Base-by-base conservation (phyloP, 495 filamentous ascomycete species). In the Aspergillus ellipticus region DNA sequence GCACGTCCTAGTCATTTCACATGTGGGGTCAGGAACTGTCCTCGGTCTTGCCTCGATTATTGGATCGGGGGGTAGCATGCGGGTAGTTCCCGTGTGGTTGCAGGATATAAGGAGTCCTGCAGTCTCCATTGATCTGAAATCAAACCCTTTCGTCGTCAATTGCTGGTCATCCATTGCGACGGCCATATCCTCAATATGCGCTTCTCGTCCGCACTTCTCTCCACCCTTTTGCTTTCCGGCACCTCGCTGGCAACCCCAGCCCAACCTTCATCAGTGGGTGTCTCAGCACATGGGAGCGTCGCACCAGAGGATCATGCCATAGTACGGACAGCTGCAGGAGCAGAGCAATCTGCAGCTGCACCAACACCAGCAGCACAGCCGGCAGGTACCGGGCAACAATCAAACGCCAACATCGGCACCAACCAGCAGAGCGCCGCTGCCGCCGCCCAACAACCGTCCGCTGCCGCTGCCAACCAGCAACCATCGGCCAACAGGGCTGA, bases 191-290 rank as follows among this genome's bases (percentile, higher is more conserved):
- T 26, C 57, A 66, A 53, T 19, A 72, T 72, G 66, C 69, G 66
- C 62, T 68, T 72, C 57, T 66, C 66, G 22, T 66, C 66, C 19
- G 53, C 59, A 21, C 39, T 68, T 20, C 16, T 72, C 45, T 75
- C 59, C 49, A 66, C 64, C 33, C 56, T 69, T 33, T 53, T 69
- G 57, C 59, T 69, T n/a, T 72, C 63, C 17, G 58, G 63, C 53
- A 66, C 63, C 29, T 57, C 65, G 37, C 57, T 72, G 47, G 66
- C 69, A 41, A 63, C 60, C 20, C 49, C 59, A 28, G 35, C 57
- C 16, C 62, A 66, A 49, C 51, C 54, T 21, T 59, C 64, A 35
- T 53, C 62, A 39, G 17, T 39, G 24, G 57, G 52, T 60, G 49
- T 53, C 10, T 37, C 55, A 10, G n/a, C 50, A 24, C 57, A 63